Evolutionary conservation across 2,329 filamentous ascomycete genomes (phyloP).

Genomic region (Achaetomium macrosporum): DNA sequence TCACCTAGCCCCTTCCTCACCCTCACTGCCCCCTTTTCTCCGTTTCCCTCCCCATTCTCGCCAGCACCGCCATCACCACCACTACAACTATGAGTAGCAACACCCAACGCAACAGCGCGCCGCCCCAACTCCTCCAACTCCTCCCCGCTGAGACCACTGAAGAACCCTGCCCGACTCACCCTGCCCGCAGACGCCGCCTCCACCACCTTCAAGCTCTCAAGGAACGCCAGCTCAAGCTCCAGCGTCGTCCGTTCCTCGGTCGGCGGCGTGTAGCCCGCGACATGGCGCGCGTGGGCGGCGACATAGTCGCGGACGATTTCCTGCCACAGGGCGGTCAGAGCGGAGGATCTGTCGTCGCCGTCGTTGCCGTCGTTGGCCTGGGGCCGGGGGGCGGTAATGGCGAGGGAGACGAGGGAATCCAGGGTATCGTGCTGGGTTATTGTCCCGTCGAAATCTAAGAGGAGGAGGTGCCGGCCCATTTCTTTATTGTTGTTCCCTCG

Average conservation of each 20-base stretch:
- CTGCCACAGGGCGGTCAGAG: constrained; percentile 19
- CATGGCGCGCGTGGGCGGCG: constrained; percentile 30
- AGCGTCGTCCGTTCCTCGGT: constrained; percentile 32
- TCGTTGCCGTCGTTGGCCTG: neutral
- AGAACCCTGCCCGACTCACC: constrained; percentile 40
- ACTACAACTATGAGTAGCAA: constrained; percentile 31
- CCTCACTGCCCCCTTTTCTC: neutral
- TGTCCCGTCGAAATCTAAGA: constrained; percentile 57
- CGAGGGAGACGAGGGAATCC: constrained; percentile 39
- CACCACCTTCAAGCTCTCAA: constrained; percentile 38
- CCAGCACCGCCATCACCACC: constrained; percentile 31
- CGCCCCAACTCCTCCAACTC: constrained; percentile 35
- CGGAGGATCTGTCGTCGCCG: neutral
- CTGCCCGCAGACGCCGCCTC: constrained; percentile 43
- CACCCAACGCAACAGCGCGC: constrained; percentile 33
- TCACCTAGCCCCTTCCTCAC: constrained; percentile 34
- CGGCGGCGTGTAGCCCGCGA: constrained; percentile 29
- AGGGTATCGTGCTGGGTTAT: constrained; percentile 52
- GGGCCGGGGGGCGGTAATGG: constrained; percentile 28
- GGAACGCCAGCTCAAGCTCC: constrained; percentile 38
- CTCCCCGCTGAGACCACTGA: constrained; percentile 34
- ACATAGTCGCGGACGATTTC: constrained; percentile 41
- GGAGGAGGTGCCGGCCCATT: constrained; percentile 28
- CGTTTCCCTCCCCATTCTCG: constrained; percentile 27
- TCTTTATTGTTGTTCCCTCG: neutral